phyloP scores from a whole-genome alignment of 2,329 filamentous ascomycete genomes.

The Mycocentrospora acerina region DNA sequence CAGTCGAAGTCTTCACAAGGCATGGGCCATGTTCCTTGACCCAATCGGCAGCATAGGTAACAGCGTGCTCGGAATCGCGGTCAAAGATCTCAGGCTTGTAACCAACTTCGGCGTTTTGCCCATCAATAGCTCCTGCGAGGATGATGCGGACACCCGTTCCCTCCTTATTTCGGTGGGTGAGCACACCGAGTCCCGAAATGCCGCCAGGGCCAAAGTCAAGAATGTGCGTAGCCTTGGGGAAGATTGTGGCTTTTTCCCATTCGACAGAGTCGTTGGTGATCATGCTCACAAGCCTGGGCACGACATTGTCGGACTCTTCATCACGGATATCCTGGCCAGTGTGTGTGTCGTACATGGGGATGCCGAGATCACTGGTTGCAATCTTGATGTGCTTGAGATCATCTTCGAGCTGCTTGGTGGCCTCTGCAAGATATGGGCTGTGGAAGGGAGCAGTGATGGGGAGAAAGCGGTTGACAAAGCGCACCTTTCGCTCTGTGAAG shows the following conservation, averaged over 20 bases:
- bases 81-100: conserved; percentile 99
- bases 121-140: conserved; percentile 88
- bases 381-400: conserved; percentile 84
- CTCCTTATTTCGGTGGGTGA: conserved; percentile 99
- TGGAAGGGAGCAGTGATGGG: conserved; percentile 98
- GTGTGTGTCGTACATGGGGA: conserved; percentile 79
- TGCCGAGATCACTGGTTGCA: conserved; percentile 69
- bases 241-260: conserved; percentile 93
- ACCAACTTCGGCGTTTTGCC: conserved; percentile 84
- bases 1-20: conserved; percentile 83
- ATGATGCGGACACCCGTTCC: conserved; percentile 97
- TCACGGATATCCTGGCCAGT: conserved; percentile 82
- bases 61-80: conserved; percentile 88
- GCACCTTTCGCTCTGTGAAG: conserved; percentile 91
- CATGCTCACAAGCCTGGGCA: conserved; percentile 83
- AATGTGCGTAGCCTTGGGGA: conserved; percentile 88
- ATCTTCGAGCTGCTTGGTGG: conserved; percentile 78
- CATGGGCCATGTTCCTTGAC: conserved; percentile 95
- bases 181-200: conserved; percentile 90
- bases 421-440: conserved; percentile 86
- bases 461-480: conserved; percentile 94
- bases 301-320: conserved; percentile 69
- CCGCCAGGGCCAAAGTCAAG: conserved; percentile 96
- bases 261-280: conserved; percentile 93
- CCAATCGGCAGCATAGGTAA: conserved; percentile 96